These are phyloP conservation scores for Arthrobotrys sinensis DNA, from an alignment of 2,329 filamentous ascomycete genomes.

Conservation along the genomic window DNA sequence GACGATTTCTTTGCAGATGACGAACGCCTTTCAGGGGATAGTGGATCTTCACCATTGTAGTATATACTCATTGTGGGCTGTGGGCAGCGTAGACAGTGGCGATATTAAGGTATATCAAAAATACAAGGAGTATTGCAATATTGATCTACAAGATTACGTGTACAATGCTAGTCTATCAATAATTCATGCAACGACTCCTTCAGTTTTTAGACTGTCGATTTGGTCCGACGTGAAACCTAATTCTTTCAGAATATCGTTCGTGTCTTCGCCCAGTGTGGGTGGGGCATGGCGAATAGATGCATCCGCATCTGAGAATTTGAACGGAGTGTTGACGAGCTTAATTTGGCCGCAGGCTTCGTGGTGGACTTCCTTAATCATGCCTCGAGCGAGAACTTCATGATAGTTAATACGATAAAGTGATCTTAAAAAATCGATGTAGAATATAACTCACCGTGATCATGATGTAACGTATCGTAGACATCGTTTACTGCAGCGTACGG, in stretches of 20 bases:
- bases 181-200: constrained; percentile 76
- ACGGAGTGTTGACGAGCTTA: constrained; percentile 91
- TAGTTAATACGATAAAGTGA: constrained; percentile 12
- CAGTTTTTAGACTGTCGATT: constrained; percentile 75
- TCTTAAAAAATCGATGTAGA: background rate
- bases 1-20: constrained; percentile 8
- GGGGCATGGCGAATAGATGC: constrained; percentile 83
- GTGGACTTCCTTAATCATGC: constrained; percentile 91
- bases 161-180: background rate
- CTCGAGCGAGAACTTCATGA: constrained; percentile 76
- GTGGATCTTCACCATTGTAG: background rate
- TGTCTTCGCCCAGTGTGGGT: constrained; percentile 89
- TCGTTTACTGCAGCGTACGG: constrained; percentile 97
- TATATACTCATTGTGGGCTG: background rate
- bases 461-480: constrained; percentile 84
- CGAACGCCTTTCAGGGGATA: background rate
- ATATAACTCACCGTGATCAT: constrained; percentile 79
- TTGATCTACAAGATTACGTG: background rate
- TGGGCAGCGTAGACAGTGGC: background rate
- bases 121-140: background rate
- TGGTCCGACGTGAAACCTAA: constrained; percentile 69
- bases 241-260: constrained; percentile 79
- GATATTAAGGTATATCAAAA: background rate
- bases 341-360: constrained; percentile 87
- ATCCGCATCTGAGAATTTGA: constrained; percentile 90